Evolutionary conservation across 495 filamentous ascomycete species (phyloP).

Genomic region (Aspergillus kassunensis): DNA sequence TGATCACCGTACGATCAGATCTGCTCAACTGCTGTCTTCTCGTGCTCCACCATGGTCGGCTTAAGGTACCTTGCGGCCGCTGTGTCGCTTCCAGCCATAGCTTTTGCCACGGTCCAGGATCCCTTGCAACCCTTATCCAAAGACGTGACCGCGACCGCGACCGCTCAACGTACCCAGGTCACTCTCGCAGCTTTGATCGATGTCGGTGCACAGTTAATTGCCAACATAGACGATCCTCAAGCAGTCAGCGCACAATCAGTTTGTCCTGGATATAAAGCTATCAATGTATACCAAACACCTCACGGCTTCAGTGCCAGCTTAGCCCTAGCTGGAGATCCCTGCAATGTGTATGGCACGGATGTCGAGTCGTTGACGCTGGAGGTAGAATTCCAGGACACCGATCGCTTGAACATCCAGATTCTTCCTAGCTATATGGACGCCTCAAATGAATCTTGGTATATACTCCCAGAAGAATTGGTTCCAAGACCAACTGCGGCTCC

Average conservation of each 20-base stretch:
- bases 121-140: not conserved
- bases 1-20: slow-evolving; percentile 4
- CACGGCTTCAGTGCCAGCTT: slow-evolving; percentile 52
- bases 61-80: slow-evolving; percentile 24
- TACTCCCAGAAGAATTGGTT: slow-evolving; percentile 61
- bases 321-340: slow-evolving; percentile 51
- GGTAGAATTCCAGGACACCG: slow-evolving; percentile 54
- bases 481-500: slow-evolving; percentile 51
- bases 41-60: slow-evolving; percentile 24
- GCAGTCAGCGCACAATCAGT: slow-evolving; percentile 67
- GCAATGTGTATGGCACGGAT: slow-evolving; percentile 61
- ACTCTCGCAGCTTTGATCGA: slow-evolving; percentile 57
- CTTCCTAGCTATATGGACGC: slow-evolving; percentile 57
- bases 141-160: slow-evolving; percentile 8
- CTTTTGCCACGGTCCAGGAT: slow-evolving; percentile 22
- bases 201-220: slow-evolving; percentile 54
- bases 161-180: slow-evolving; percentile 34
- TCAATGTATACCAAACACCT: slow-evolving; percentile 40
- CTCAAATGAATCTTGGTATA: slow-evolving; percentile 64
- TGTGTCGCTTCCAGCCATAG: slow-evolving; percentile 27
- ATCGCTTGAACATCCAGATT: slow-evolving; percentile 52
- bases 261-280: slow-evolving; percentile 61
- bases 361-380: slow-evolving; percentile 52
- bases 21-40: not conserved
- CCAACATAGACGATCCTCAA: slow-evolving; percentile 66